Conservation (phyloP, 2,329 filamentous ascomycete species). For the Akanthomyces uredinophilus region DNA sequence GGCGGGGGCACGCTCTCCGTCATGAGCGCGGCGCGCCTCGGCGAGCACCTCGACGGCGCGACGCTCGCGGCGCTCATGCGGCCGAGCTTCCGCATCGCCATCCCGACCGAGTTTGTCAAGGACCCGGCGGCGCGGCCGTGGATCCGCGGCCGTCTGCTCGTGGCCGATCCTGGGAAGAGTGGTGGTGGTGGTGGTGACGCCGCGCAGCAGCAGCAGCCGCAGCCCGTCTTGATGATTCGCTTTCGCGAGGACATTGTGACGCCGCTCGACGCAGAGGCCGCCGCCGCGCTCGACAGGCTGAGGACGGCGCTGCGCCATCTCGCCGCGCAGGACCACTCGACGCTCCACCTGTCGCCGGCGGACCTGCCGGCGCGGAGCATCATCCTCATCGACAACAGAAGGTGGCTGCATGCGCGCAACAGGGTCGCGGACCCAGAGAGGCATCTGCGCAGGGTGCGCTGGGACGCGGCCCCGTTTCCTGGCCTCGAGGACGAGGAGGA, state of each 20-base stretch:
- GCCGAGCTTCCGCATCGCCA: constrained; percentile 28
- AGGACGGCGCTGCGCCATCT: constrained; percentile 16
- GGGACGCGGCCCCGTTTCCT: constrained; percentile 28
- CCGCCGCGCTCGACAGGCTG: constrained; percentile 23
- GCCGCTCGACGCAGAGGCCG: constrained; percentile 22
- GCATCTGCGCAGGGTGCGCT: constrained; percentile 31
- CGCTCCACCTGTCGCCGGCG: constrained; percentile 23
- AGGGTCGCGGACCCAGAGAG: constrained; percentile 28
- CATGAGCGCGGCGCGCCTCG: constrained; percentile 29
- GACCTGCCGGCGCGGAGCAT: constrained; percentile 26
- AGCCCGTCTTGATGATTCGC: constrained; percentile 21
- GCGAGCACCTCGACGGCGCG: constrained; percentile 21
- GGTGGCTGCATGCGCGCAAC: constrained; percentile 31
- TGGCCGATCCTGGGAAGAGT: not conserved
- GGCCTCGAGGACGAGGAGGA: not conserved
- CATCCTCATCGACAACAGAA: constrained; percentile 27
- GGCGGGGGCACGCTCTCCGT: constrained; percentile 37
- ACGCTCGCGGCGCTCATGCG: constrained; percentile 21
- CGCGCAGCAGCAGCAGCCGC: too few species aligned
- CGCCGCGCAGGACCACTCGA: constrained; percentile 14
- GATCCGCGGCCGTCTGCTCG: constrained; percentile 24
- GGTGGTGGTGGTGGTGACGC: not conserved
- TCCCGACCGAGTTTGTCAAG: constrained; percentile 33
- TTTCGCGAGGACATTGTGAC: constrained; percentile 29
- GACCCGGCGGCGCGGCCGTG: constrained; percentile 10